A percentile compares a stretch with the other conserved stretches of the same genome.
Conservation (phyloP, 768 basidiomycete species). For the Russula dissimulans region DNA sequence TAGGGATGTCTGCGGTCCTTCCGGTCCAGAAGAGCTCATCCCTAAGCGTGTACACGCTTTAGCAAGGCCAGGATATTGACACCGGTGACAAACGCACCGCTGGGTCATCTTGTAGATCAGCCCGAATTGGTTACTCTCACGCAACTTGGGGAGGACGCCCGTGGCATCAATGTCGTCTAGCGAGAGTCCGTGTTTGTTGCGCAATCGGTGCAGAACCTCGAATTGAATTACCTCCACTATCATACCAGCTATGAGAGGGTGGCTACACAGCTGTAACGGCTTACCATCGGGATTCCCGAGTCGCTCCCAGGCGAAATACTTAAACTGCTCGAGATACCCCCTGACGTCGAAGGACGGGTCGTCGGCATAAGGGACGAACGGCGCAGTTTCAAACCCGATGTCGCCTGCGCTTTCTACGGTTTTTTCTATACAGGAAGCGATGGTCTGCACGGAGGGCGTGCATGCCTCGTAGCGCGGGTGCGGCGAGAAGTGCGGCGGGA, state of each 20-base stretch:
- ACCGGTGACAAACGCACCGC: conserved; percentile 26
- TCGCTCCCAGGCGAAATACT: conserved; percentile 42
- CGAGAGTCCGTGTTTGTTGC: conserved; percentile 30
- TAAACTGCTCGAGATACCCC: conserved; percentile 35
- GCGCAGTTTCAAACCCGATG: conserved; percentile 45
- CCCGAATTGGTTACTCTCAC: background rate
- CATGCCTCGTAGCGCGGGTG: conserved; percentile 48
- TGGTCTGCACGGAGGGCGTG: conserved; percentile 38
- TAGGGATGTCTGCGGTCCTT: background rate
- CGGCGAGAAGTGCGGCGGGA: conserved; percentile 13
- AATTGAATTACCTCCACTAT: conserved; percentile 40
- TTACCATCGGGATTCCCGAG: conserved; percentile 35
- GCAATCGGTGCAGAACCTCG: conserved; percentile 40
- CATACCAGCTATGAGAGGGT: conserved; percentile 17
- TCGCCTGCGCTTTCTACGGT: background rate
- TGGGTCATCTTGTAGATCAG: conserved; percentile 18
- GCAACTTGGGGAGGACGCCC: conserved; percentile 33
- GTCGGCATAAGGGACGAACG: conserved; percentile 56
- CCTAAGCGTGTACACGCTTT: background rate
- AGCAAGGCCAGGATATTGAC: background rate
- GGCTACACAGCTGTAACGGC: conserved; percentile 11
- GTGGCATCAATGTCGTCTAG: conserved; percentile 41
- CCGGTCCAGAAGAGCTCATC: conserved; percentile 11
- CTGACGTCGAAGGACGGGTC: conserved; percentile 42
- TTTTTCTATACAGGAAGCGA: conserved; percentile 25